These are phyloP conservation scores for Penicillium steckii DNA, from an alignment of 495 filamentous ascomycete species.

Conservation along the genomic window DNA sequence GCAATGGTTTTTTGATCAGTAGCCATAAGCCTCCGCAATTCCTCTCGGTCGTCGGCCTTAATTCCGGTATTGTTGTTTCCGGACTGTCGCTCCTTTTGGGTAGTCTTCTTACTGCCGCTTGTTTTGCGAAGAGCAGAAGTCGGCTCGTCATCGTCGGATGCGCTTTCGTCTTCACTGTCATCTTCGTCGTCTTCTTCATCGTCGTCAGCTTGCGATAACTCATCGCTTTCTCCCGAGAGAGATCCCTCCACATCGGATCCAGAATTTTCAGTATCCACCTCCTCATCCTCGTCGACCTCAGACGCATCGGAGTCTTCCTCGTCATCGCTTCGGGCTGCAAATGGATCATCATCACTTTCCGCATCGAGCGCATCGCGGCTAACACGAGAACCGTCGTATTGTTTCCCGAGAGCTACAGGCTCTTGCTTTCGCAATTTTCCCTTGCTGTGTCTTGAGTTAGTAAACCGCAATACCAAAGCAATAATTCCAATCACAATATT, in stretches of 20 bases:
- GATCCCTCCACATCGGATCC: slow-evolving; percentile 1
- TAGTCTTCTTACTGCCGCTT: neutral
- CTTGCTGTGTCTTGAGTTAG: slow-evolving; percentile 52
- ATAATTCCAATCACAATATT: neutral
- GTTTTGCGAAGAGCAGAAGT: neutral
- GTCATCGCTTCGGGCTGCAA: slow-evolving; percentile 26
- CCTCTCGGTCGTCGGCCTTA: slow-evolving; percentile 43
- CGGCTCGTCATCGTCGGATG: neutral
- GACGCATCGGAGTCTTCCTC: slow-evolving; percentile 19
- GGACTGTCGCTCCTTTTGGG: neutral
- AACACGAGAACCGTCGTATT: slow-evolving; percentile 79
- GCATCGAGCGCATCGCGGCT: slow-evolving; percentile 65
- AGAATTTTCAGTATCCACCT: slow-evolving; percentile 8
- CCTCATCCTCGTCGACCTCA: slow-evolving; percentile 8
- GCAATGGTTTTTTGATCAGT: slow-evolving; percentile 70
- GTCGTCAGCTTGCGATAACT: slow-evolving; percentile 25
- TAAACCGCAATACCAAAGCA: slow-evolving; percentile 3
- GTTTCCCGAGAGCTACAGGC: slow-evolving; percentile 59
- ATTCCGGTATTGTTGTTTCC: neutral
- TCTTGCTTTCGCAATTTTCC: slow-evolving; percentile 80
- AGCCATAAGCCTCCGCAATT: slow-evolving; percentile 66
- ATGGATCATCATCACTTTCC: slow-evolving; percentile 48
- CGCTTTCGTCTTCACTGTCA: slow-evolving; percentile 2
- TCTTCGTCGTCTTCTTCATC: slow-evolving; percentile 39
- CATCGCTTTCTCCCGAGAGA: neutral